Percentiles rank a stretch among this genome's conserved stretches.
phyloP scores from a whole-genome alignment of 164 flowering plant genomes.

The Piper longum region DNA sequence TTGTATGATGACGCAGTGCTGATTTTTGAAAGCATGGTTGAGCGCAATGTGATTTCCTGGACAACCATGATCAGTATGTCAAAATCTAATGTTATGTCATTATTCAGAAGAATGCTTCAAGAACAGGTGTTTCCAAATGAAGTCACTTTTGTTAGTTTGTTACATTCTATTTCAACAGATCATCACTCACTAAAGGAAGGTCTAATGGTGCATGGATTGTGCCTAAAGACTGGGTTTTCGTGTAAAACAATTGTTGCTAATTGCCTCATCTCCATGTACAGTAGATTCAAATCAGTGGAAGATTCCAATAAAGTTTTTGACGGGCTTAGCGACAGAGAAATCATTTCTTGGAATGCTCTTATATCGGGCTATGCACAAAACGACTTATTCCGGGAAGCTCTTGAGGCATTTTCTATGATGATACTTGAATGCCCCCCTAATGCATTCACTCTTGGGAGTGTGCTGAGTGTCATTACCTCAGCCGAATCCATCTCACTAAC shows the following conservation, averaged over 20 bases:
- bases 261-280: constrained; percentile 77
- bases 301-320: constrained; percentile 50
- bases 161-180: constrained; percentile 40
- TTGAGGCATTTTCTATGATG: constrained; percentile 31
- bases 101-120: constrained; percentile 52
- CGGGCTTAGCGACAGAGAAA: constrained; percentile 38
- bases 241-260: constrained; percentile 48
- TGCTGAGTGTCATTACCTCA: constrained; percentile 54
- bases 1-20: constrained; percentile 26
- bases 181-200: constrained; percentile 38
- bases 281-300: constrained; percentile 41
- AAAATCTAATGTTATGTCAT: constrained; percentile 36
- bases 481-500: constrained; percentile 51
- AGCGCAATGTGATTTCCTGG: constrained; percentile 79
- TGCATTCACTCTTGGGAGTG: constrained; percentile 65
- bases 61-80: constrained; percentile 64
- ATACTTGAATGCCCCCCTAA: constrained; percentile 38
- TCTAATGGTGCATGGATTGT: constrained; percentile 48
- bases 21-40: constrained; percentile 50
- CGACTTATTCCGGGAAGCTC: constrained; percentile 47
- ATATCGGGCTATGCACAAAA: constrained; percentile 74
- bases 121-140: constrained; percentile 78
- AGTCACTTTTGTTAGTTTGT: constrained; percentile 63
- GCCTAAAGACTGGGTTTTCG: constrained; percentile 35
- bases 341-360: constrained; percentile 76